Evolutionary conservation across 495 filamentous ascomycete genomes (phyloP).

Genomic region (Bathelium albidoporum): DNA sequence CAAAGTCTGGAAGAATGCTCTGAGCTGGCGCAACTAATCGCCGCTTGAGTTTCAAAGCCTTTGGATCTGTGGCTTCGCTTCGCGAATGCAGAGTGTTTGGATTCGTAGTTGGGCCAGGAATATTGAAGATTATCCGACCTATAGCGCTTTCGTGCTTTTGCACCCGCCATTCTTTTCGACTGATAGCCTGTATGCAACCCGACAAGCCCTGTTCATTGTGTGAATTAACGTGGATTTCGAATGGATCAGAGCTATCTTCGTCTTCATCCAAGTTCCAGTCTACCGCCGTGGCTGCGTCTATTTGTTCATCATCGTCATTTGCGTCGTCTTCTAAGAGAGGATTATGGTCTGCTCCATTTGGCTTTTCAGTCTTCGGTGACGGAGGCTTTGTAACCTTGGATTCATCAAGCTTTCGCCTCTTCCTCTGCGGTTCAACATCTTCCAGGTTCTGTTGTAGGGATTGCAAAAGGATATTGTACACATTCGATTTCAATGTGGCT

Average conservation of each 20-base stretch:
- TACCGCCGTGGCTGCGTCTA: constrained; percentile 38
- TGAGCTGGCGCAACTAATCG: constrained; percentile 33
- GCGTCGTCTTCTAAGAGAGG: constrained; percentile 20
- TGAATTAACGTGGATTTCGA: constrained; percentile 65
- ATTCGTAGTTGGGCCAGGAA: background rate
- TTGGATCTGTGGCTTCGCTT: constrained; percentile 12
- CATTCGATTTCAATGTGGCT: constrained; percentile 14
- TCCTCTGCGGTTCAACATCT: constrained; percentile 46
- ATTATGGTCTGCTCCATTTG: constrained; percentile 29
- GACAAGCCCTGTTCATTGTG: constrained; percentile 48
- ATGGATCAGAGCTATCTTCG: constrained; percentile 56
- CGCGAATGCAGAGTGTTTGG: background rate
- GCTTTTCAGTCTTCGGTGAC: constrained; percentile 23
- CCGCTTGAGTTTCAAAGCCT: constrained; percentile 53
- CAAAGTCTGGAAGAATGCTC: constrained; percentile 32
- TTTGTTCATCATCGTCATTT: constrained; percentile 35
- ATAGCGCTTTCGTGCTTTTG: constrained; percentile 29
- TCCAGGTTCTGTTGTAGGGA: constrained; percentile 43
- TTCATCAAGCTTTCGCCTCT: constrained; percentile 56
- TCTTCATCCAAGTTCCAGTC: constrained; percentile 41
- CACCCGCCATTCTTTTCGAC: constrained; percentile 48
- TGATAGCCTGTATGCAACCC: constrained; percentile 41
- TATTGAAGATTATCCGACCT: background rate
- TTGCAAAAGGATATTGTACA: constrained; percentile 35
- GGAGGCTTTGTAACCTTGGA: constrained; percentile 8